A percentile compares a stretch with the other conserved stretches of the same genome.
Evolutionary conservation across 2,329 filamentous ascomycete genomes (phyloP).

Genomic region (Keithomyces neogunnii): DNA sequence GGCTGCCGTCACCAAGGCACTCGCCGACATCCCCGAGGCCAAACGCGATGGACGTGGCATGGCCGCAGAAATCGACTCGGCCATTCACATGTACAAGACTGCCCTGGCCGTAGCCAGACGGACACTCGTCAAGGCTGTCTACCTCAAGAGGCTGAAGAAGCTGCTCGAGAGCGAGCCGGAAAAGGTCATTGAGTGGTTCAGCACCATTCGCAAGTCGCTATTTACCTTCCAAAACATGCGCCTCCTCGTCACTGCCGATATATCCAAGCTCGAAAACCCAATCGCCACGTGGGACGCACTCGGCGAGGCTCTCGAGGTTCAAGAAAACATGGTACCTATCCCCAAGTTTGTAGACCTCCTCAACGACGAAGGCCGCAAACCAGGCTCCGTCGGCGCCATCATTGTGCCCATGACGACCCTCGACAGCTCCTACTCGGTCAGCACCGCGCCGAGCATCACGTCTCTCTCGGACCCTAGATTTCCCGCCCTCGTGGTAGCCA

Average conservation of each 20-base stretch:
- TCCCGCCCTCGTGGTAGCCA: conserved; percentile 78
- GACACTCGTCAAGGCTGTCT: conserved; percentile 78
- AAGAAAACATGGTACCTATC: conserved; percentile 55
- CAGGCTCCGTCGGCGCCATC: conserved; percentile 65
- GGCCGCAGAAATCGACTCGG: conserved; percentile 59
- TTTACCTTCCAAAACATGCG: conserved; percentile 83
- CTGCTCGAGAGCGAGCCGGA: conserved; percentile 70
- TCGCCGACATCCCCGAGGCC: conserved; percentile 84
- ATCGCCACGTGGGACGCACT: conserved; percentile 66
- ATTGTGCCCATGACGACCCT: conserved; percentile 87
- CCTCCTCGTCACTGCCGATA: conserved; percentile 72
- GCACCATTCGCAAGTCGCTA: conserved; percentile 65
- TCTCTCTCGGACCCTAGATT: conserved; percentile 70
- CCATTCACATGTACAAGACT: conserved; percentile 70
- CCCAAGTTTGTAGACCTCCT: conserved; percentile 63
- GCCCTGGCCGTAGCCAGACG: conserved; percentile 71
- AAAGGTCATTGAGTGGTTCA: conserved; percentile 67
- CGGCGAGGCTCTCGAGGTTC: conserved; percentile 29
- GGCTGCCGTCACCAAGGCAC: conserved; percentile 65
- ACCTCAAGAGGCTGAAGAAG: conserved; percentile 77
- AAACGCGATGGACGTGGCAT: conserved; percentile 77
- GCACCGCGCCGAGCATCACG: conserved; percentile 64
- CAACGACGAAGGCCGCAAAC: conserved; percentile 63
- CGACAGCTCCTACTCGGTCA: conserved; percentile 82
- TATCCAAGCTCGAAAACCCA: conserved; percentile 64